Evolutionary conservation across 2,329 filamentous ascomycete genomes (phyloP), one percentile per base, ranked within the genome.

Genomic region (Aspergillus sp.): DNA sequence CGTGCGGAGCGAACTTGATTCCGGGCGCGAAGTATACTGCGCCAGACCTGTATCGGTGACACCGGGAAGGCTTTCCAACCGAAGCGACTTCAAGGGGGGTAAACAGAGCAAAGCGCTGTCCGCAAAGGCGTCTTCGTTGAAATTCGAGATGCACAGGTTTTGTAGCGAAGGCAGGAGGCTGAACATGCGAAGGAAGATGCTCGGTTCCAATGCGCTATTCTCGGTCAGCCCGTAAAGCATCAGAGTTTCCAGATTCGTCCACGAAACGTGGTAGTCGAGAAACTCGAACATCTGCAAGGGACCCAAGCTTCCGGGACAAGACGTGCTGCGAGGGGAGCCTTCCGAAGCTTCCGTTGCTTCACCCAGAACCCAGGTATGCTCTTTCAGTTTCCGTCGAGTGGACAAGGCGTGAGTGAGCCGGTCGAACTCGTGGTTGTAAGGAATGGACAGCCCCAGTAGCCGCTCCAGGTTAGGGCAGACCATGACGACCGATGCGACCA

Each of bases 401-500:
- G 84, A 84, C 20, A 87, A 67, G 2, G 84, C 83, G 66, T 86
- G 78, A 11, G 79, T 83, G 20, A 85, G 69, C 20, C 83, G 80
- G 65, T 85, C 82, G 61, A 83, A 85, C 36, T 81, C 75, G 58
- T 84, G 81, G 45, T 78, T 76, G 64, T 82, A 84, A 2, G 81
- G 77, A n/a, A 82, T 73, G 52, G 80, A 77, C 57, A 85, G 81
- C 6, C 84, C 85, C 32, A 80, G 68, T 7, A 87, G 70, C 26
- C 78, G 77, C 69, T 87, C 83, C 22, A 87, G 70, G 60, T 83
- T 84, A 7, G 84, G 83, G 65, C 84, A 87, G 2, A 80, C 79
- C 80, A 85, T 84, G 32, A 87, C 81, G 42, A 87, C 74, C 1
- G 84, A 85, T 6, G 83, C 82, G 18, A 86, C 71, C 18, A 82